These are phyloP conservation scores for Pulchroboletus neoregius DNA, from an alignment of 1,284 basidiomycete species.

Conservation along the genomic window DNA sequence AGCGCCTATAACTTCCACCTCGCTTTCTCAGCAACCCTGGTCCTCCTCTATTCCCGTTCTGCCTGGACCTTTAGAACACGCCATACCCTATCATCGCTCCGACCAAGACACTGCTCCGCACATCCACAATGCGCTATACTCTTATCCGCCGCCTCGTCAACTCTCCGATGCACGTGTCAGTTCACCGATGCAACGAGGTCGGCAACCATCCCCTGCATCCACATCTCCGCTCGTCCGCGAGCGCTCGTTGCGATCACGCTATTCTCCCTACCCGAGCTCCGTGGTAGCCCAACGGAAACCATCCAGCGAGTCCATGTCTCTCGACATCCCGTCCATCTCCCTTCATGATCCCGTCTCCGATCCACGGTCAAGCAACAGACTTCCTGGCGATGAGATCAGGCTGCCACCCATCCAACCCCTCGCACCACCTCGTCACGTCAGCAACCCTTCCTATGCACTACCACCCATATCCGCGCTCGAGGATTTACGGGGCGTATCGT, in stretches of 20 bases:
- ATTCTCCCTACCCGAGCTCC: constrained; percentile 42
- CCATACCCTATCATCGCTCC: constrained; percentile 22
- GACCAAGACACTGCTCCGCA: constrained; percentile 28
- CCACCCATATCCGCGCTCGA: constrained; percentile 69
- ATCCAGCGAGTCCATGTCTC: constrained; percentile 34
- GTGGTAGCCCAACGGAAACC: constrained; percentile 25
- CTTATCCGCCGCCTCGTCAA: constrained; percentile 31
- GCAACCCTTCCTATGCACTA: constrained; percentile 43
- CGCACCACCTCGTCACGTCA: constrained; percentile 30
- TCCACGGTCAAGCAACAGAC: constrained; percentile 19
- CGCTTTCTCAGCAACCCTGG: constrained; percentile 30
- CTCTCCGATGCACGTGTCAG: constrained; percentile 28
- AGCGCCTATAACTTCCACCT: constrained; percentile 20
- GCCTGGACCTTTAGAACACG: constrained; percentile 24
- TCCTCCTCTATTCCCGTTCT: constrained; percentile 27
- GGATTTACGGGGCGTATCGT: constrained; percentile 47
- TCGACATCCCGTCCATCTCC: constrained; percentile 43
- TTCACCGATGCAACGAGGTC: constrained; percentile 28
- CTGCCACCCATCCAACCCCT: constrained; percentile 51
- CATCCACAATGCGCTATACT: constrained; percentile 26
- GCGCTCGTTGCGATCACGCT: constrained; percentile 32
- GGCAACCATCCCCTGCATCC: constrained; percentile 27
- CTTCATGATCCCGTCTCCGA: constrained; percentile 25
- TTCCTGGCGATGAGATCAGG: constrained; percentile 41
- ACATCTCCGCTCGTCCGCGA: constrained; percentile 32